Conservation (phyloP, 768 basidiomycete species). For the Hericium rajendrae region DNA sequence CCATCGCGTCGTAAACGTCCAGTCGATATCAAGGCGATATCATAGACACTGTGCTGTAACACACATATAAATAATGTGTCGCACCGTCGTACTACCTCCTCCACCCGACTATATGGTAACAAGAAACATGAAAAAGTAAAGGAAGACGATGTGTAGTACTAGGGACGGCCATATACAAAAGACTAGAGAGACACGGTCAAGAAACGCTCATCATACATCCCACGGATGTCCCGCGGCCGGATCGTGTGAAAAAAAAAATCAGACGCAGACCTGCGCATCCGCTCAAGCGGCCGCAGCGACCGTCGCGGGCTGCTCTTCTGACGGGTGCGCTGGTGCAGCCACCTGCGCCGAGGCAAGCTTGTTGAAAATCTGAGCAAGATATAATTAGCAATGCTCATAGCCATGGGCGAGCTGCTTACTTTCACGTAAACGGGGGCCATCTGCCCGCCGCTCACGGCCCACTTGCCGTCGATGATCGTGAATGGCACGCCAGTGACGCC, state of each 20-base stretch:
- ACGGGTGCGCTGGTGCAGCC: not conserved
- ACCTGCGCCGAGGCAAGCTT: conserved; percentile 5
- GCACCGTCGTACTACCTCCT: not conserved
- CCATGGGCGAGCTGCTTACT: conserved; percentile 27
- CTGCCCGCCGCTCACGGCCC: conserved; percentile 70
- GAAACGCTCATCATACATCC: not conserved
- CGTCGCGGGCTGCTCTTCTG: conserved; percentile 1
- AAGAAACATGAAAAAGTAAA: not conserved
- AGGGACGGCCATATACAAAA: not conserved
- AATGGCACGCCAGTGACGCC: conserved; percentile 76
- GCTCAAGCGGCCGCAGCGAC: conserved; percentile 4
- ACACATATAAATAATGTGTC: not conserved
- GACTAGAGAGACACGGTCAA: not conserved
- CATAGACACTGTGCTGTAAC: not conserved
- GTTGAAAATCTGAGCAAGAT: conserved; percentile 8
- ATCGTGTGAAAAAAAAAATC: not conserved
- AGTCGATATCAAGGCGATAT: not conserved
- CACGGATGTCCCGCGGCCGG: not conserved
- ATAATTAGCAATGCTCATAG: not conserved
- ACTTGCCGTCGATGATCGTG: conserved; percentile 69
- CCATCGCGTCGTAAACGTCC: not conserved
- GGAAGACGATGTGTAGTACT: not conserved
- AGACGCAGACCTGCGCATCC: not conserved
- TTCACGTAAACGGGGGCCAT: conserved; percentile 60
- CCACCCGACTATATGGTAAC: not conserved